Evolutionary conservation across 1,139 yeast genomes (phyloP).

Genomic region (Tardiomyces depauwii): DNA sequence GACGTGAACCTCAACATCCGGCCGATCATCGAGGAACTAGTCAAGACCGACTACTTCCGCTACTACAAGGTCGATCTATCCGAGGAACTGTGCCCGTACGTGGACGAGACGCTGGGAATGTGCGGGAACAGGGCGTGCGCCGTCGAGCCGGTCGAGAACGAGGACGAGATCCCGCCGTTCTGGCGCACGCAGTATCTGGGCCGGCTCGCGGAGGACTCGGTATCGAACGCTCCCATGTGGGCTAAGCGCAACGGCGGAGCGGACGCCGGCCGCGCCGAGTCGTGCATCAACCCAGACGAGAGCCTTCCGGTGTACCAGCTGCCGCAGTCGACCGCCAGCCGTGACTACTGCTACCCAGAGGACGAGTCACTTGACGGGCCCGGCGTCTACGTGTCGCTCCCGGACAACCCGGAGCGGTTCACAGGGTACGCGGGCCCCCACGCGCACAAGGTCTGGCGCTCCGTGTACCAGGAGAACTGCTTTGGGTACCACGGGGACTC

Average conservation of each 20-base stretch:
- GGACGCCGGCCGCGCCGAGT: slow-evolving; percentile 17
- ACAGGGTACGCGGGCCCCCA: slow-evolving; percentile 95
- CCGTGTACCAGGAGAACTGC: slow-evolving; percentile 87
- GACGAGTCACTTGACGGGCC: slow-evolving; percentile 32
- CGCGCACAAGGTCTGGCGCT: slow-evolving; percentile 85
- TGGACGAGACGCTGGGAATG: slow-evolving; percentile 68
- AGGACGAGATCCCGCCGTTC: slow-evolving; percentile 48
- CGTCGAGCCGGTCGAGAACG: slow-evolving; percentile 60
- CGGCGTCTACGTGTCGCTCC: slow-evolving; percentile 76
- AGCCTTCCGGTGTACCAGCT: neutral
- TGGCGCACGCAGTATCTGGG: slow-evolving; percentile 73
- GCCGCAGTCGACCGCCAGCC: slow-evolving; percentile 11
- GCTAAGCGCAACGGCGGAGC: slow-evolving; percentile 20
- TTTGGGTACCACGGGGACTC: slow-evolving; percentile 44
- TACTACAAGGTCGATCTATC: slow-evolving; percentile 81
- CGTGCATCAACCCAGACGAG: slow-evolving; percentile 1
- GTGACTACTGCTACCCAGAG: slow-evolving; percentile 45
- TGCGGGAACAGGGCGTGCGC: slow-evolving; percentile 95
- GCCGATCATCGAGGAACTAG: slow-evolving; percentile 45
- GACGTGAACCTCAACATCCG: slow-evolving; percentile 38
- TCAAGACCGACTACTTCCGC: slow-evolving; percentile 43
- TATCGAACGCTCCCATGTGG: slow-evolving; percentile 17
- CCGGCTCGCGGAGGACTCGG: slow-evolving; percentile 36
- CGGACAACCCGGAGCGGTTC: slow-evolving; percentile 88
- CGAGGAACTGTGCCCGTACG: slow-evolving; percentile 73